These are phyloP conservation scores for Ilyonectria sp. DNA, from an alignment of 2,329 filamentous ascomycete species.

Conservation along the genomic window DNA sequence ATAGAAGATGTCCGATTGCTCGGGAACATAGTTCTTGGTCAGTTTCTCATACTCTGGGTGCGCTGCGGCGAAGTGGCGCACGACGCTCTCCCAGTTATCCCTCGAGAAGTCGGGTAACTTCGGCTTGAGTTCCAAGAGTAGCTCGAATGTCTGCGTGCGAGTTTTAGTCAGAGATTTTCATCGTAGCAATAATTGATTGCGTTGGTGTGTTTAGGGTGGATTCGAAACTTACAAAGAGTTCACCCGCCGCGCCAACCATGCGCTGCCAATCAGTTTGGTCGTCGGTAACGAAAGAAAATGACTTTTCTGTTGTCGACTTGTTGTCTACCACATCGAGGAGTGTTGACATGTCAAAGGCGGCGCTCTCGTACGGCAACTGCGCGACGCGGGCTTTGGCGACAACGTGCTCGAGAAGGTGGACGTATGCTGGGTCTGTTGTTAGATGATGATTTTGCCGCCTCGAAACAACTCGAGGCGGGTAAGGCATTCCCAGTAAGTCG, in stretches of 20 bases:
- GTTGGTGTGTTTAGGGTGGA: neutral
- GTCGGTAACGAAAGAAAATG: neutral
- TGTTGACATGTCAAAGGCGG: neutral
- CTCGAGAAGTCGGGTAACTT: neutral
- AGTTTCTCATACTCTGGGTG: neutral
- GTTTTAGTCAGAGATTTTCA: neutral
- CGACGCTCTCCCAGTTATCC: conserved; percentile 1
- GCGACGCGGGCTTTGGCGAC: neutral
- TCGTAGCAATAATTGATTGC: neutral
- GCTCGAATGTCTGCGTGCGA: neutral
- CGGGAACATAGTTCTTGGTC: neutral
- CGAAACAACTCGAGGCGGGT: neutral
- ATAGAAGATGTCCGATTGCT: neutral
- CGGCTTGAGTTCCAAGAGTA: neutral
- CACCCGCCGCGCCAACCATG: neutral
- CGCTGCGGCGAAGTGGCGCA: neutral
- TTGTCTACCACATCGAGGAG: neutral
- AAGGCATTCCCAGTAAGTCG: neutral
- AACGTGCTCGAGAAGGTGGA: neutral
- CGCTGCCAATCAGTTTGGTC: conserved; percentile 1
- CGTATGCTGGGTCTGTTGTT: neutral
- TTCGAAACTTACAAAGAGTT: neutral
- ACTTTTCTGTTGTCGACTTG: neutral
- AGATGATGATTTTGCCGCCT: neutral
- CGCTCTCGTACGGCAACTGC: neutral